Percentiles rank a stretch among this genome's conserved stretches.
These are phyloP conservation scores for Diaporthe velutina DNA, from an alignment of 2,329 filamentous ascomycete genomes.

Conservation along the genomic window DNA sequence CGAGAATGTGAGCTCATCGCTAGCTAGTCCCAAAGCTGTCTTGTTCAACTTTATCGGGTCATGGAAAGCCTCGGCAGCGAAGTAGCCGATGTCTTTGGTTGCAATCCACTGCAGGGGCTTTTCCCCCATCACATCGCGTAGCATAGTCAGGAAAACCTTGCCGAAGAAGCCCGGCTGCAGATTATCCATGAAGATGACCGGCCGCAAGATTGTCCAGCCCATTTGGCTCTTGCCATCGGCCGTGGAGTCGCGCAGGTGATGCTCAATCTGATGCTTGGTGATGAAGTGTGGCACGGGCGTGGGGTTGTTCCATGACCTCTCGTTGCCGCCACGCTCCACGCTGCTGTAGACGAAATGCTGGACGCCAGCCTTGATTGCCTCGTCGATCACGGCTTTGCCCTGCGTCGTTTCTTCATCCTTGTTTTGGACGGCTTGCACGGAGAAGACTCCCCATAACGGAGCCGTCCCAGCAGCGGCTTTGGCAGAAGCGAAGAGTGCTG, in stretches of 20 bases:
- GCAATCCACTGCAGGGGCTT: not conserved
- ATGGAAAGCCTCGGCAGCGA: not conserved
- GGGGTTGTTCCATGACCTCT: not conserved
- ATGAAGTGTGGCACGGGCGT: not conserved
- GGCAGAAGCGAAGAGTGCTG: not conserved
- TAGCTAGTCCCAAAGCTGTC: not conserved
- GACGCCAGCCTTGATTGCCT: not conserved
- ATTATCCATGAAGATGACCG: not conserved
- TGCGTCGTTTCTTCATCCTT: not conserved
- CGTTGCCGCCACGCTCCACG: not conserved
- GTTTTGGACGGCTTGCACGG: not conserved
- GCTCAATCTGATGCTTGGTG: not conserved
- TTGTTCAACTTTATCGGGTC: not conserved
- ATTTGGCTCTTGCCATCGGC: not conserved
- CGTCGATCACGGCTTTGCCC: not conserved
- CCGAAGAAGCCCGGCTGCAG: not conserved
- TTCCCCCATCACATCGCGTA: not conserved
- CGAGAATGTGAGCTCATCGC: not conserved
- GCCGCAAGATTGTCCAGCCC: not conserved
- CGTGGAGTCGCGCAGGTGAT: not conserved
- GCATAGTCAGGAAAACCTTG: not conserved
- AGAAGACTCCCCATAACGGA: not conserved
- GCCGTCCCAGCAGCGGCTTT: not conserved
- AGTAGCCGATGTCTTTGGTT: not conserved
- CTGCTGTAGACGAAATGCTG: not conserved